Evolutionary conservation across 73 alveolate species (phyloP).

Genomic region (Paramecium pentaurelia): DNA sequence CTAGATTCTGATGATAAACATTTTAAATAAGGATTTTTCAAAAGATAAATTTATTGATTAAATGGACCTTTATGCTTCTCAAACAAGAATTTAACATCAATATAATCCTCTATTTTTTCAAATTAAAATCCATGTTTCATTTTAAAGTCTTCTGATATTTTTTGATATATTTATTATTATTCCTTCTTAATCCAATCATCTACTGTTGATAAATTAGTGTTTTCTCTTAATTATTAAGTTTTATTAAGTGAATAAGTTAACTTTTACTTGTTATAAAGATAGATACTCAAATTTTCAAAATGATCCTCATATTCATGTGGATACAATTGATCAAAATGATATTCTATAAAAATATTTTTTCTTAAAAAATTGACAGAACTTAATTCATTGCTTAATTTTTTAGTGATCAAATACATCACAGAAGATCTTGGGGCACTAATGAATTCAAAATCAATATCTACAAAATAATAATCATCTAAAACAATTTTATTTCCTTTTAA

Average conservation of each 20-base stretch:
- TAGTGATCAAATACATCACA: background rate
- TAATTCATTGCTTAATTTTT: background rate
- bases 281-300: background rate
- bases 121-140: background rate
- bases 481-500: background rate
- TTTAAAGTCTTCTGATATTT: background rate
- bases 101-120: background rate
- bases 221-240: background rate
- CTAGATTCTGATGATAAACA: background rate
- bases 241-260: background rate
- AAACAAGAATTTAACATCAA: background rate
- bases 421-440: background rate
- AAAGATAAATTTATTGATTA: background rate
- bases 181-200: background rate
- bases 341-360: background rate
- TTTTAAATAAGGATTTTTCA: background rate
- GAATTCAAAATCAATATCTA: slow-evolving; percentile 21
- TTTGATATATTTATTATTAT: background rate
- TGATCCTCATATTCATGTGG: background rate
- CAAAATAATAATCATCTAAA: slow-evolving; percentile 13
- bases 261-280: background rate
- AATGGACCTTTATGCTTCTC: background rate
- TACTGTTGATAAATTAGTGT: background rate
- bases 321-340: background rate
- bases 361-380: background rate